Base-by-base conservation (phyloP, 2,329 filamentous ascomycete species). In the Chaetomium strumarium region DNA sequence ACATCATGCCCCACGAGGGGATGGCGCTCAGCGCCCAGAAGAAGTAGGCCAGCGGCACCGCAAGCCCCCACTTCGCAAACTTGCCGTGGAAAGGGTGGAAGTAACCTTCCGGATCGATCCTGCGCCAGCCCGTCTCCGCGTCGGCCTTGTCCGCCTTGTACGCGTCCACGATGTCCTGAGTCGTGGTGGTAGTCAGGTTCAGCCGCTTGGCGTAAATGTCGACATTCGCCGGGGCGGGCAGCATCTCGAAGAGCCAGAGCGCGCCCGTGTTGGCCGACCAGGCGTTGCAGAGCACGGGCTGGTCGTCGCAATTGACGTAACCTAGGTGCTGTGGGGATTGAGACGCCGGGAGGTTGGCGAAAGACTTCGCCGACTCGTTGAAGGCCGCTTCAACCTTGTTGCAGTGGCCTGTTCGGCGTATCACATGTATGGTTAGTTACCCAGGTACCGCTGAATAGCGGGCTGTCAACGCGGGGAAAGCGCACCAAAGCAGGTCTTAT, bases 1-100 rank as follows among this genome's bases (percentile, higher is more conserved):
- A 76, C 88, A 92, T 91, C 65, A 90, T 83, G 51, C 81, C 70
- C 88, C 88, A 92, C 74, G 84, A 83, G 53, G 87, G 80, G 53
- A 89, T 70, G 45, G 85, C 70, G 62, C 78, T 76, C 63, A 87
- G 81, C 59, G 75, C 75, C 80, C 81, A 90, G 61, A 89, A 74
- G 47, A 78, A 60, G 66, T 88, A 90, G 52, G 78, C 88, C 40
- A 85, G 69, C 37, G 85, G 84, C 48, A 86, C 70, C 31, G 78
- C 73, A 30, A 89, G 62, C 58, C 79, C 77, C 58, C 80, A 76
- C 72, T 86, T 70, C 55, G 81, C 82, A 39, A 87, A 71, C 56
- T 73, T 70, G 57, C 88, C 86, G 63, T 88, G 80, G 65, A 90
- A 86, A 56, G 88, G 88, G 68, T 92, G 88, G 76, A 87, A 90